A percentile compares a stretch with the other conserved stretches of the same genome.
Evolutionary conservation across 2,329 filamentous ascomycete species (phyloP).

Genomic region (Calonectria pseudoturangicola): DNA sequence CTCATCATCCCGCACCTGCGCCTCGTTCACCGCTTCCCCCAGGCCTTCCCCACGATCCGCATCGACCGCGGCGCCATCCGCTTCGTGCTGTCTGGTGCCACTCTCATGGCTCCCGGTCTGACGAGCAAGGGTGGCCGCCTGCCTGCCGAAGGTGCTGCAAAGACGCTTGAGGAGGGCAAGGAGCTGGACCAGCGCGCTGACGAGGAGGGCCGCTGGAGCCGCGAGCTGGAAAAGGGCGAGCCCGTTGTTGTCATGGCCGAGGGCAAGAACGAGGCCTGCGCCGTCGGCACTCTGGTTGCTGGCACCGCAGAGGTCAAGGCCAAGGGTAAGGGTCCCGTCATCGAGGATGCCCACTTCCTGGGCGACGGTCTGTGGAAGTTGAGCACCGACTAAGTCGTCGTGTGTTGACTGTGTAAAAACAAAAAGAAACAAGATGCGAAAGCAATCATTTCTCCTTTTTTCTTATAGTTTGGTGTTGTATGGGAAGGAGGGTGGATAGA

Average conservation of each 20-base stretch:
- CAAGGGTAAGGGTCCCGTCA: constrained; percentile 94
- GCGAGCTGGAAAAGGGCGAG: constrained; percentile 85
- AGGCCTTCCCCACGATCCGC: constrained; percentile 87
- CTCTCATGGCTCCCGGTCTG: constrained; percentile 96
- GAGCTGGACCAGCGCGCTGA: constrained; percentile 66
- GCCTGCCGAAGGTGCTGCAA: constrained; percentile 71
- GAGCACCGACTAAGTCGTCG: constrained; percentile 63
- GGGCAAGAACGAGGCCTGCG: constrained; percentile 93
- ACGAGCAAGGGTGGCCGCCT: constrained; percentile 89
- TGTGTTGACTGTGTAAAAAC: background rate
- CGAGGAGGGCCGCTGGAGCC: constrained; percentile 73
- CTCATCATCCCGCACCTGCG: constrained; percentile 90
- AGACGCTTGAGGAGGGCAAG: constrained; percentile 60
- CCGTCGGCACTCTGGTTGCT: constrained; percentile 88
- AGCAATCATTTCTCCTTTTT: background rate
- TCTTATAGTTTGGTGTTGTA: constrained; percentile 20
- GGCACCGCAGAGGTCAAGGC: constrained; percentile 94
- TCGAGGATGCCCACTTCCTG: constrained; percentile 94
- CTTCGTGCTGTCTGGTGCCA: constrained; percentile 94
- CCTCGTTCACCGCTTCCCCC: constrained; percentile 92
- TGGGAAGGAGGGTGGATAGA: constrained; percentile 12
- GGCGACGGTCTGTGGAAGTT: constrained; percentile 96
- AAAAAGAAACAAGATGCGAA: background rate
- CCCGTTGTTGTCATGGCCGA: constrained; percentile 94
- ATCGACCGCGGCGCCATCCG: constrained; percentile 98